Conservation (phyloP, 2,329 filamentous ascomycete genomes). For the Botrytis squamosa region DNA sequence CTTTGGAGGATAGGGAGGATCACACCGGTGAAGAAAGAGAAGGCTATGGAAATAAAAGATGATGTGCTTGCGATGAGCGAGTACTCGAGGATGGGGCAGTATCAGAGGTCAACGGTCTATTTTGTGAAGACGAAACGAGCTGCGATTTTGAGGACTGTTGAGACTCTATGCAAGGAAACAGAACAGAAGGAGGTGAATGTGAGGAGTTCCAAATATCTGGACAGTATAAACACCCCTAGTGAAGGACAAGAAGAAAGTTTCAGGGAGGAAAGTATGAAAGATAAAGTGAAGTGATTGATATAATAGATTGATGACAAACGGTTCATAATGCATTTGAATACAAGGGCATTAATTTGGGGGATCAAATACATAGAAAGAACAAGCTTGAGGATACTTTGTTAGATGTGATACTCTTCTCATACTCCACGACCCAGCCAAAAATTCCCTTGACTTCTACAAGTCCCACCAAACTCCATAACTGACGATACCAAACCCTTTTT, state of each 20-base stretch:
- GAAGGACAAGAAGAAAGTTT: background rate
- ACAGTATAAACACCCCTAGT: background rate
- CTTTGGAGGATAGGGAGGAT: background rate
- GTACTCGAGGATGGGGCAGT: too few relatives aligned
- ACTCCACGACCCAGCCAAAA: background rate
- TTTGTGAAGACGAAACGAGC: background rate
- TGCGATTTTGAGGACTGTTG: background rate
- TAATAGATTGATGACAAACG: background rate
- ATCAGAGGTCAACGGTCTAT: background rate
- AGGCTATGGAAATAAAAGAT: too few relatives aligned
- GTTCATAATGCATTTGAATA: background rate
- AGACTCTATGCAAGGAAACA: background rate
- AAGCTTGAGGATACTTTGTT: background rate
- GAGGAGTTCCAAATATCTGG: background rate
- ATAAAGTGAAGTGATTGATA: background rate
- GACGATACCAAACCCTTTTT: conserved; percentile 1
- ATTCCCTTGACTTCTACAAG: background rate
- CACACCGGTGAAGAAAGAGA: background rate
- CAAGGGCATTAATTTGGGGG: background rate
- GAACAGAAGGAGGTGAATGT: background rate
- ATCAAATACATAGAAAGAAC: background rate
- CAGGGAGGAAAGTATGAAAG: background rate
- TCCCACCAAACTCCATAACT: conserved; percentile 6
- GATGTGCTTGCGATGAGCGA: too few relatives aligned
- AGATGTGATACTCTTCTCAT: background rate